Percentiles rank a stretch among this genome's conserved stretches.
Conservation (phyloP, 2,329 filamentous ascomycete species). For the Aspergillus sclerotialis region DNA sequence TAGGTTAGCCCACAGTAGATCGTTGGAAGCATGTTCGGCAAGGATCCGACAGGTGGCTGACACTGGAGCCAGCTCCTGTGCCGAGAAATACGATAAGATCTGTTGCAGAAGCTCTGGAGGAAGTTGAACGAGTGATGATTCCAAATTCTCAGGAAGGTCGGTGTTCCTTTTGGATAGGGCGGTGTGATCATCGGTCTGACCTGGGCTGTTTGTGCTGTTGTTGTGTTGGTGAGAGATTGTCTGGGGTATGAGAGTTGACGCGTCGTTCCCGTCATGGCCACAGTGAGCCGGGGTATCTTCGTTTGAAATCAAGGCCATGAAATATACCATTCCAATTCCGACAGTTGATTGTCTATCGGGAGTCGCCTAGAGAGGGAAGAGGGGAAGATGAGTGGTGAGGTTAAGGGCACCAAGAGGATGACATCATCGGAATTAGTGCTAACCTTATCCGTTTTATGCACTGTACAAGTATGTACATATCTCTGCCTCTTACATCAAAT, state of each 20-base stretch:
- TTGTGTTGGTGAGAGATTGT: background rate
- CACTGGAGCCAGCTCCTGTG: slow-evolving; percentile 55
- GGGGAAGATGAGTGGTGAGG: background rate
- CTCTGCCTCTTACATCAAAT: too few species aligned
- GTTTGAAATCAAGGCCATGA: background rate
- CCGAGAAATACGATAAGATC: slow-evolving; percentile 61
- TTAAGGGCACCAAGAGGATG: background rate
- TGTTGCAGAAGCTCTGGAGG: slow-evolving; percentile 68
- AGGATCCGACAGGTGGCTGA: slow-evolving; percentile 58
- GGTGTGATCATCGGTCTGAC: background rate
- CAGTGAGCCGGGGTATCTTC: background rate
- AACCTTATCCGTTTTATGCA: too few species aligned
- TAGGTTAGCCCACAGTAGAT: slow-evolving; percentile 64
- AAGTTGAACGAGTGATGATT: slow-evolving; percentile 38
- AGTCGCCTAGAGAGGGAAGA: too few species aligned
- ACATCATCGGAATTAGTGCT: background rate
- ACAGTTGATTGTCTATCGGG: background rate
- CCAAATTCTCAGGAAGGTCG: slow-evolving; percentile 1
- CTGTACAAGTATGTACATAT: too few species aligned
- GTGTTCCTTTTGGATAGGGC: background rate
- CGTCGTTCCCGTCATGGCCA: background rate
- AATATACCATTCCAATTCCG: background rate
- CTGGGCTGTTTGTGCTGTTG: background rate
- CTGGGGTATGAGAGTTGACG: too few species aligned
- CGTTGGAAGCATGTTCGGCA: slow-evolving; percentile 53